Evolutionary conservation across 495 filamentous ascomycete genomes (phyloP).

Genomic region (Tuber calosporum): DNA sequence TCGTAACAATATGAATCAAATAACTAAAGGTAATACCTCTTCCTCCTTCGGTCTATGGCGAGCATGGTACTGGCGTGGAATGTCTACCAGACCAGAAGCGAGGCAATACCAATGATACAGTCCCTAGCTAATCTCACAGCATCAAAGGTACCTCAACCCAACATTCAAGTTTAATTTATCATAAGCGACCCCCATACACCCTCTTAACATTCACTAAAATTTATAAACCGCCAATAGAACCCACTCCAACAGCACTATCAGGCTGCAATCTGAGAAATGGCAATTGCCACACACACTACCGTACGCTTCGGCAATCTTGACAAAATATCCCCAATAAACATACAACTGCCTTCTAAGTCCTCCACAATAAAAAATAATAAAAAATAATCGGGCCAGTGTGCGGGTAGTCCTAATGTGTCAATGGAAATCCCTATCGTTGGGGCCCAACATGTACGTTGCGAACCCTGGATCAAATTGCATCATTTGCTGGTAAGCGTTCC

Average conservation of each 20-base stretch:
- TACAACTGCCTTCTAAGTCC: not conserved
- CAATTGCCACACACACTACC: not conserved
- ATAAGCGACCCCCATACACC: not conserved
- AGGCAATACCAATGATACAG: not conserved
- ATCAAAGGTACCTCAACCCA: not conserved
- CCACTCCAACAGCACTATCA: not conserved
- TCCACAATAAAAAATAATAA: not conserved
- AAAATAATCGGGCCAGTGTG: not conserved
- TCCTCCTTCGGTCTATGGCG: not conserved
- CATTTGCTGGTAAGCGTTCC: constrained; percentile 38
- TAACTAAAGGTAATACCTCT: not conserved
- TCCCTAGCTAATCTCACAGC: not conserved
- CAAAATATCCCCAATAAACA: not conserved
- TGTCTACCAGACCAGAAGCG: not conserved
- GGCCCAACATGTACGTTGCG: constrained; percentile 31
- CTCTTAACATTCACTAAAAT: not conserved
- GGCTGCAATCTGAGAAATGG: not conserved
- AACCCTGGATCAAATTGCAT: constrained; percentile 37
- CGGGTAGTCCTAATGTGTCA: not conserved
- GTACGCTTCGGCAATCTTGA: not conserved
- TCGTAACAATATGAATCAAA: not conserved
- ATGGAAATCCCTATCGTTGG: constrained; percentile 19
- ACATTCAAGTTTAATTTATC: not conserved
- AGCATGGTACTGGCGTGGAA: not conserved
- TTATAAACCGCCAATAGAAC: not conserved